Evolutionary conservation across 228 moss, liverwort and hornwort genomes (phyloP).

Genomic region (Sphagnum fallax): DNA sequence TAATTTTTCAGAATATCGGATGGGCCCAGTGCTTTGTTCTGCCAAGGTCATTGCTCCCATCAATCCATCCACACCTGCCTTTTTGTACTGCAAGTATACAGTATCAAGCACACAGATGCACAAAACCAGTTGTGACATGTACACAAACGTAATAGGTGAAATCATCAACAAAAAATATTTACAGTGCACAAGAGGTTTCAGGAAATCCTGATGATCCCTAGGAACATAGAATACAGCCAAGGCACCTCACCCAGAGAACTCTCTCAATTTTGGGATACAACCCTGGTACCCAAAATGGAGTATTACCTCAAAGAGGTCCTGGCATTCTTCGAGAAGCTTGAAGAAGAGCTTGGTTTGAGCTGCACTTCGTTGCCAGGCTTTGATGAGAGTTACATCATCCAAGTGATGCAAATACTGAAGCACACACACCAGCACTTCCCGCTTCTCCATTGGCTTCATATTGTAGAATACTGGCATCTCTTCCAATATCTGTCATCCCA

Average conservation of each 20-base stretch:
- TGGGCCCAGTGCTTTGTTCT: conserved; percentile 64
- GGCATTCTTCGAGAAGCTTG: conserved; percentile 96
- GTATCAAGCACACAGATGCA: no score
- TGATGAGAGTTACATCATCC: conserved; percentile 68
- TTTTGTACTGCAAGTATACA: conserved; percentile 55
- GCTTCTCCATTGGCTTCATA: conserved; percentile 75
- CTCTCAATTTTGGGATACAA: no score
- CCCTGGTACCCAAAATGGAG: no score
- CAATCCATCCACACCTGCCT: conserved; percentile 81
- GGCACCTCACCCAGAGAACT: no score
- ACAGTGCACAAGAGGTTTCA: no score
- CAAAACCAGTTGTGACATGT: no score
- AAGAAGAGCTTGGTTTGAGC: conserved; percentile 90
- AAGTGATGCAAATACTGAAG: conserved; percentile 66
- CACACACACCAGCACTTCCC: conserved; percentile 48
- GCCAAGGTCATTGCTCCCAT: conserved; percentile 61
- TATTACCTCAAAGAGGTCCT: conserved; percentile 80
- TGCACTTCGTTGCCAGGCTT: conserved; percentile 95
- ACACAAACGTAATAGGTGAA: no score
- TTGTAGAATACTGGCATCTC: conserved; percentile 99
- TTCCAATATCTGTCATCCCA: conserved; percentile 71
- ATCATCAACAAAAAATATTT: no score
- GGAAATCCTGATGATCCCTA: no score
- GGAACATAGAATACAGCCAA: no score
- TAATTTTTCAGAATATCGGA: conserved; percentile 84